Evolutionary conservation across 768 basidiomycete genomes (phyloP), one percentile per base, ranked within the genome.

Genomic region (Guyanaporus albipodus): DNA sequence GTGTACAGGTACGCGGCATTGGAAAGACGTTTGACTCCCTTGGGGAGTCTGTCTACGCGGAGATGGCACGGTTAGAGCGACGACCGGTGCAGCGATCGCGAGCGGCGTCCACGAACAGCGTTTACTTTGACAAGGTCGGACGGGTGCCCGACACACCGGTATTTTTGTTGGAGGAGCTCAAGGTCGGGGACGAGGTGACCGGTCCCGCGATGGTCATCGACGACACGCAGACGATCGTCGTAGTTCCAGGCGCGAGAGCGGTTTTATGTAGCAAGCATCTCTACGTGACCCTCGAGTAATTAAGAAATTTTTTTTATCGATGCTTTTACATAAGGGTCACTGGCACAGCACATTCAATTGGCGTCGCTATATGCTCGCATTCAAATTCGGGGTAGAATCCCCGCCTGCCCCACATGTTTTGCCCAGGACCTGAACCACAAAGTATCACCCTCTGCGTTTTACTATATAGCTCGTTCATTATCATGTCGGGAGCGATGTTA

Each of bases 191-290:
- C 46, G 70, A 73, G 32, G 71, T 95, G 22, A 67, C 77, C 35
- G 95, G 94, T 8, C 93, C 95, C 8, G 91, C 92, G 28, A 85
- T 97, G 79, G 85, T 98, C 50, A 89, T 96, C 57, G 94, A 98
- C 66, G 75, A 90, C 55, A 97, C 94, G 18, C 95, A 96, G 71
- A 96, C 94, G 19, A 90, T 97, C 50, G 86, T 98, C 26, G 67
- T 98, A 4, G 80, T 91, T 18, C 87, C 90, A 0, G 80, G 76
- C 14, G 80, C 86, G 40, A 78, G 66, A 60, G 86, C 80, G 17
- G 69, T 85, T 8, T 59, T 90, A 46, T 78, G 83, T 38, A 82
- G 79, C 46, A 83, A 80, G 53, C 86, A 89, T 63, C 61, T 92
- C 67, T 73, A 74, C 37, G 72, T 80, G 54, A 74, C 71, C 2